Percentiles rank a stretch among this genome's conserved stretches.
Evolutionary conservation across 208 protist genomes (phyloP).

Genomic region (Giardia duodenalis): DNA sequence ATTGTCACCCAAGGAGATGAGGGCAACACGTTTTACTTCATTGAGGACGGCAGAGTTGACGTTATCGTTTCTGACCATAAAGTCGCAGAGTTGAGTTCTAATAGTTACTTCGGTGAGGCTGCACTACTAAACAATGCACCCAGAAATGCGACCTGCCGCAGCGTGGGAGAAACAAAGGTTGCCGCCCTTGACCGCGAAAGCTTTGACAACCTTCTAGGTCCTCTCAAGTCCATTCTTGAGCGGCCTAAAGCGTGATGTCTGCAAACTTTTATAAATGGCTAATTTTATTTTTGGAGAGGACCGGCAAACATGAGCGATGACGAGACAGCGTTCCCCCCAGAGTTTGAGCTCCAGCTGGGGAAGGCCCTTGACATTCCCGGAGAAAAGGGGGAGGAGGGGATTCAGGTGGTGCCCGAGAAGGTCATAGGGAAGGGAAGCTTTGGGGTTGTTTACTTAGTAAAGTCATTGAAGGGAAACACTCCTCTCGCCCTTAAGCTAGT

Average conservation of each 20-base stretch:
- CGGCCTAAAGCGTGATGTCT: no score
- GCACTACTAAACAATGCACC: constrained; percentile 5
- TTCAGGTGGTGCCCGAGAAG: not conserved
- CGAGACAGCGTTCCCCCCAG: not conserved
- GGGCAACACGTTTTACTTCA: constrained; percentile 2
- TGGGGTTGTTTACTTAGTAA: constrained; percentile 20
- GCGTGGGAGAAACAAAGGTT: not conserved
- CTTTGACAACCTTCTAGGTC: not conserved
- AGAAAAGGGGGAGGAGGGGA: not conserved
- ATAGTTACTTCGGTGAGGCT: constrained; percentile 5
- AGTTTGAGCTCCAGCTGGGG: not conserved
- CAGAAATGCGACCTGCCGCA: not conserved
- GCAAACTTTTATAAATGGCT: no score
- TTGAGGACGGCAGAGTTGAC: not conserved
- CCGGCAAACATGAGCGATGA: no score
- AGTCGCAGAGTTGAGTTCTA: not conserved
- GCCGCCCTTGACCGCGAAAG: not conserved
- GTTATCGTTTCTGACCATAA: not conserved
- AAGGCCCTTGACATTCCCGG: not conserved
- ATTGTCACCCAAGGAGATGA: constrained; percentile 16
- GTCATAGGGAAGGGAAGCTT: constrained; percentile 8
- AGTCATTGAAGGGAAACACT: not conserved
- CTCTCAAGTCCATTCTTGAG: not conserved
- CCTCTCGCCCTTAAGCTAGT: constrained; percentile 29
- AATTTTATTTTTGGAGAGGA: no score